Base-by-base conservation (phyloP, 306 rosid species). In the Cicer pinnatifidum region DNA sequence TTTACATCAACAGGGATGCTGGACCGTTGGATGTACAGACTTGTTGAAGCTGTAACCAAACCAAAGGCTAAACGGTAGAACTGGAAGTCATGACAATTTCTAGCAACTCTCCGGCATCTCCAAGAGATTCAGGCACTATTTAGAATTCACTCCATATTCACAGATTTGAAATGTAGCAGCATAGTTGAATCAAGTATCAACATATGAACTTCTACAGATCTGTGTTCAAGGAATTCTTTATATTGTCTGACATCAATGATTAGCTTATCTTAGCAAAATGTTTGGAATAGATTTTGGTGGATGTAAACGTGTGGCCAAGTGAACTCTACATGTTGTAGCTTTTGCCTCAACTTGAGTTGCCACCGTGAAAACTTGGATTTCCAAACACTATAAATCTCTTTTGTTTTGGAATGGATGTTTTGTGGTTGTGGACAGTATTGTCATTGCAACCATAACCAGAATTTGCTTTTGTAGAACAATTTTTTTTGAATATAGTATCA, bases 21-120 rank as follows among this genome's bases (percentile, higher is more conserved):
- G 66, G 98, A 93, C 67, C 93, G 97, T 15, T 93, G 98, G 98
- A 93, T 90, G 97, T 90, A 41, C 85, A 80, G 96, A 84, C 82
- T 93, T 78, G 8, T 93, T 40, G 97, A 93, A 83, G 88, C 84
- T 59, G 17, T 86, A 53, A 90, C 98, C 62, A 93, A 89, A 74
- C 89, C 90, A 71, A 86, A 82, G n/a, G 71, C 84, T 46, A 82
- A 87, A 39, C 84, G 85, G 64, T 90, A 84, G 74, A 78, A 4
- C 69, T 23, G 39, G 60, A 63, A 61, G 76, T 19, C 66, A 67
- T 47, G 38, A 38, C 19, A 73, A 46, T 66, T 54, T 72, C 70
- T 48, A 44, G 67, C 71, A 58, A 47, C 66, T 43, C 6, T 62
- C 45, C 20, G 19, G 20, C 53, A 12, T 77, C 62, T 58, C 68